Evolutionary conservation across 1,284 basidiomycete species (phyloP).

Genomic region (Melampsora larici-populina): DNA sequence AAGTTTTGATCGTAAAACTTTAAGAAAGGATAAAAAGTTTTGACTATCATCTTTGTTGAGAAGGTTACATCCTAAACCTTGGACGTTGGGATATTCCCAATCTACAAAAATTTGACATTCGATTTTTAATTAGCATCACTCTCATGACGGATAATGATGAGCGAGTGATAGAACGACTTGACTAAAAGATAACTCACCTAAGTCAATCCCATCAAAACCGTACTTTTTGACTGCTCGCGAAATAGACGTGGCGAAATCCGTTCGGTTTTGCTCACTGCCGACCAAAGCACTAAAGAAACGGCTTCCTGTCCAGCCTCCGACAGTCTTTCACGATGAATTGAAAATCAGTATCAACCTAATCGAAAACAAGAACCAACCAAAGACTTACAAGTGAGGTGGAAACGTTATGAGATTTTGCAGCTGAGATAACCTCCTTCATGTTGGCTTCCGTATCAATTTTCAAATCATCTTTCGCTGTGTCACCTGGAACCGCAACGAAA

Average conservation of each 20-base stretch:
- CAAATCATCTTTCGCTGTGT: conserved; percentile 7
- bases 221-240: conserved; percentile 18
- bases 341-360: background rate
- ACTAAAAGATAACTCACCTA: background rate
- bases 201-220: conserved; percentile 16
- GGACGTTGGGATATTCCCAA: conserved; percentile 41
- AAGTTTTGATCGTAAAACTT: conserved; percentile 17
- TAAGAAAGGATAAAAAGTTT: conserved; percentile 26
- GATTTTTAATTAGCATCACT: too few relatives aligned
- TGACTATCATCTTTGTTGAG: conserved; percentile 18
- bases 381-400: conserved; percentile 34
- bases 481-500: conserved; percentile 27
- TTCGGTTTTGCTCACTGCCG: conserved; percentile 13
- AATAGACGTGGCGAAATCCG: conserved; percentile 14
- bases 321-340: background rate
- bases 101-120: background rate
- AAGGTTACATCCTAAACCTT: conserved; percentile 37
- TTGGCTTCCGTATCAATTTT: conserved; percentile 29
- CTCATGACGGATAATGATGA: background rate
- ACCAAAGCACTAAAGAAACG: conserved; percentile 26
- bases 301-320: conserved; percentile 39
- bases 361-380: background rate
- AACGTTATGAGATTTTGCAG: conserved; percentile 22
- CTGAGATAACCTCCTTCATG: conserved; percentile 24
- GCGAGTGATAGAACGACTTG: background rate